Evolutionary conservation across 1,139 yeast genomes (phyloP).

Genomic region (Geotrichum candidum): DNA sequence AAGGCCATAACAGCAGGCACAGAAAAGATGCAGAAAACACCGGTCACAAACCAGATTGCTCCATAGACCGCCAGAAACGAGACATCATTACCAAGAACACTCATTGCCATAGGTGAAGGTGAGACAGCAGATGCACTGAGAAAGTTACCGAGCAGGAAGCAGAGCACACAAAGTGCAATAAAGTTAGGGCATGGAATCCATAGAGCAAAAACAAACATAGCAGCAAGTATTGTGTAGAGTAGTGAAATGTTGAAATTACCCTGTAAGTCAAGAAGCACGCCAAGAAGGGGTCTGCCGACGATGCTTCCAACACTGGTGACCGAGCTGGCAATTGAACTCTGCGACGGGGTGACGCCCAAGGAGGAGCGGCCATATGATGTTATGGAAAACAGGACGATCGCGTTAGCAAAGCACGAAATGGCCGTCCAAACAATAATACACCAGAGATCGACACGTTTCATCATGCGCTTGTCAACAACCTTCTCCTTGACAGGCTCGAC

Average conservation of each 20-base stretch:
- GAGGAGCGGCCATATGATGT: conserved; percentile 53
- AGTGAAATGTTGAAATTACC: conserved; percentile 55
- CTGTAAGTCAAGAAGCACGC: conserved; percentile 48
- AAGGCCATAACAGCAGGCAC: conserved; percentile 28
- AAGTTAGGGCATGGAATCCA: conserved; percentile 57
- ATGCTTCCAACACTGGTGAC: conserved; percentile 58
- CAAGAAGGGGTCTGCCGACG: conserved; percentile 61
- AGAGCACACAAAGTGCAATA: conserved; percentile 47
- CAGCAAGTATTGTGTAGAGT: conserved; percentile 29
- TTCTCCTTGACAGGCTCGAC: conserved; percentile 23
- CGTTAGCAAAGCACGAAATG: conserved; percentile 51
- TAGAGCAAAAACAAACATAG: conserved; percentile 44
- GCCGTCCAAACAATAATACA: conserved; percentile 48
- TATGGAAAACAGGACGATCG: conserved; percentile 54
- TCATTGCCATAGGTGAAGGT: conserved; percentile 40
- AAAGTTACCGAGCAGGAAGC: conserved; percentile 47
- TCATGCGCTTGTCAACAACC: conserved; percentile 23
- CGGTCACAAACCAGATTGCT: conserved; percentile 46
- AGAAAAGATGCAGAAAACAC: conserved; percentile 43
- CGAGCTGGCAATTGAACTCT: conserved; percentile 58
- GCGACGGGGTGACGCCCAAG: conserved; percentile 49
- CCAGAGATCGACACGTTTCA: conserved; percentile 38
- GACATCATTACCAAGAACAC: conserved; percentile 41
- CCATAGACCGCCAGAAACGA: conserved; percentile 59
- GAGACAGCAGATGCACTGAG: conserved; percentile 42